Percentiles rank a stretch among this genome's conserved stretches.
Conservation (phyloP, 306 rosid species). For the Styphnolobium japonicum region DNA sequence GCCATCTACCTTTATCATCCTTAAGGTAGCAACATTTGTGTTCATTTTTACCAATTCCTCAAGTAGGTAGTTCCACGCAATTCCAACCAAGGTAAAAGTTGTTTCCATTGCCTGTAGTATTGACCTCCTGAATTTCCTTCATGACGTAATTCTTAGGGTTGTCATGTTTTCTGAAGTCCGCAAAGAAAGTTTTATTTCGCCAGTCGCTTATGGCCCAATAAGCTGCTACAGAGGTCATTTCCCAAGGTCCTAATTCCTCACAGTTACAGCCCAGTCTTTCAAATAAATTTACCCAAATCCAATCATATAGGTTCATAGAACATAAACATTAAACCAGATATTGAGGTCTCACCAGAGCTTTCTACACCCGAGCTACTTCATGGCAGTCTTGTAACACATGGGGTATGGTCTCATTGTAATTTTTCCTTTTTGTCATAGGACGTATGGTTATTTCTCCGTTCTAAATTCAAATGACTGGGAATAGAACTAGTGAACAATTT, state of each 20-base stretch:
- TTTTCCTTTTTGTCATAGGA: neutral
- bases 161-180: too few relatives aligned
- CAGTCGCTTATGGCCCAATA: conserved; percentile 22
- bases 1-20: too few relatives aligned
- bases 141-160: too few relatives aligned
- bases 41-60: too few relatives aligned
- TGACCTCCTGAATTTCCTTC: too few relatives aligned
- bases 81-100: too few relatives aligned
- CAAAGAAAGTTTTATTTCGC: too few relatives aligned
- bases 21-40: too few relatives aligned
- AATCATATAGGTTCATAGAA: neutral
- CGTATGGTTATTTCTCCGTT: neutral
- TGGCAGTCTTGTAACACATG: neutral
- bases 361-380: neutral
- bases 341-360: neutral
- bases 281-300: conserved; percentile 14
- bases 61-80: too few relatives aligned
- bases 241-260: conserved; percentile 15
- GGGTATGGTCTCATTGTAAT: neutral
- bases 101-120: too few relatives aligned
- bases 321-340: neutral
- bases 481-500: neutral
- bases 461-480: too few relatives aligned
- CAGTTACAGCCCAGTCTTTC: neutral
- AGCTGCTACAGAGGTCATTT: neutral